Percentiles rank a stretch among this genome's conserved stretches.
Conservation (phyloP, 2,329 filamentous ascomycete species). For the Diaporthe amygdali region DNA sequence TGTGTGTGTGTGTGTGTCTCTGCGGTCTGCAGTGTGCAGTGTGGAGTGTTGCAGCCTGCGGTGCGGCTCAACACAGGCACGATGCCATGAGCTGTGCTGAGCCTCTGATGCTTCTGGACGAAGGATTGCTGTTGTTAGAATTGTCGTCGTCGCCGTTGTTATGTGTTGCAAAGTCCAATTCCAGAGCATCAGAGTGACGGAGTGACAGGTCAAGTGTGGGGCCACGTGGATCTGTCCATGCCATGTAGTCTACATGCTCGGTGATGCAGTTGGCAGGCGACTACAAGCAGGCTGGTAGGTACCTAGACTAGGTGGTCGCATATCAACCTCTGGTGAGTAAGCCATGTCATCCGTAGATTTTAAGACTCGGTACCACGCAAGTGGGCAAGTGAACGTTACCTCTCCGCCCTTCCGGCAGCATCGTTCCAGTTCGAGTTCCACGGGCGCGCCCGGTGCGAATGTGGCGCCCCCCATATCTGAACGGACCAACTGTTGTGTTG, state of each 20-base stretch:
- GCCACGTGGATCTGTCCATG: not conserved
- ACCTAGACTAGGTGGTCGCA: no score
- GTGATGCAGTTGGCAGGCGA: not conserved
- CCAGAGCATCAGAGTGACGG: not conserved
- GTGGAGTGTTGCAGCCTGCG: not conserved
- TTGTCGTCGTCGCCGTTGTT: not conserved
- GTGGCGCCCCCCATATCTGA: not conserved
- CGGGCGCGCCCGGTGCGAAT: not conserved
- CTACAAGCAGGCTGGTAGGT: no score
- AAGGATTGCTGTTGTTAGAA: not conserved
- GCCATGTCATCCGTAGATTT: no score
- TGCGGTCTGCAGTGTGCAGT: not conserved
- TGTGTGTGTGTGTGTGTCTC: no score
- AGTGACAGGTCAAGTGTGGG: not conserved
- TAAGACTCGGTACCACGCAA: no score
- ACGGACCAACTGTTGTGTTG: not conserved
- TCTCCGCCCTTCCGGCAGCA: not conserved
- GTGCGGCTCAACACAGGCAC: not conserved
- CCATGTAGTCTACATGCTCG: no score
- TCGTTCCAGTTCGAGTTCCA: not conserved
- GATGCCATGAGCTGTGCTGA: not conserved
- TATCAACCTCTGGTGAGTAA: no score
- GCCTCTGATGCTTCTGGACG: not conserved
- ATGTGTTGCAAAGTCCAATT: not conserved
- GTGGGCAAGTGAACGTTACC: not conserved